phyloP scores from a whole-genome alignment of 768 basidiomycete genomes.

The Tylopilus sp. region DNA sequence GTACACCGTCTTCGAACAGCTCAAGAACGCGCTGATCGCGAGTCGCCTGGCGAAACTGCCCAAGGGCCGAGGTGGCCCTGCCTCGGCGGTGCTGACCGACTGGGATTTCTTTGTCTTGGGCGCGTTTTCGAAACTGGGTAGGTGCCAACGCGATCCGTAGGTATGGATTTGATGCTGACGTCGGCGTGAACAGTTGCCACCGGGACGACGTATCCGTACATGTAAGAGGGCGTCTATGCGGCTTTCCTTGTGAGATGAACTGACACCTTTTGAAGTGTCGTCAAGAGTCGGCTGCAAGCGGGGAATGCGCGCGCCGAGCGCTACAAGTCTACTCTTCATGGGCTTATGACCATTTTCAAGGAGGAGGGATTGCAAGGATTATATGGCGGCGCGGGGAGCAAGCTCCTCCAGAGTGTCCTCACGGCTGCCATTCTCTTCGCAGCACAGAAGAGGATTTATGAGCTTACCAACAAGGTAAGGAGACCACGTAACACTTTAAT shows the following conservation, averaged over 20 bases:
- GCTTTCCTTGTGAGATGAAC: not conserved
- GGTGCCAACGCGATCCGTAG: conserved; percentile 8
- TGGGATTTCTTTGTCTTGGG: conserved; percentile 95
- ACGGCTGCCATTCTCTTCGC: conserved; percentile 94
- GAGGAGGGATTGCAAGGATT: conserved; percentile 81
- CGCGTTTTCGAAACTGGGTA: conserved; percentile 86
- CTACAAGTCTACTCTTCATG: conserved; percentile 75
- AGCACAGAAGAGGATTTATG: conserved; percentile 79
- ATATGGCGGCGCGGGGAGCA: conserved; percentile 84
- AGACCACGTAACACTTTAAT: not conserved
- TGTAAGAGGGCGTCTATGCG: conserved; percentile 39
- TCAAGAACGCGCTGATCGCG: conserved; percentile 79
- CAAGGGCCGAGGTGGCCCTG: conserved; percentile 41
- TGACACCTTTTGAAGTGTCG: conserved; percentile 41
- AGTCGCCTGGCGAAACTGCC: conserved; percentile 54
- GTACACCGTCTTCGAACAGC: conserved; percentile 92
- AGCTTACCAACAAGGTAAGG: conserved; percentile 55
- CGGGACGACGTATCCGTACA: conserved; percentile 68
- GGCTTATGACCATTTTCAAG: conserved; percentile 70
- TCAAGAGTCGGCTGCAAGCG: conserved; percentile 78
- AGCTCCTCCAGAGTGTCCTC: conserved; percentile 87
- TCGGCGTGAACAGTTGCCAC: conserved; percentile 41
- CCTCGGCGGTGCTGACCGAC: conserved; percentile 61
- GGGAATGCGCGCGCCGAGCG: conserved; percentile 63
- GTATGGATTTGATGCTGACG: not conserved